These are phyloP conservation scores for Rosa lucieae DNA, from an alignment of 306 rosid species.

Conservation along the genomic window DNA sequence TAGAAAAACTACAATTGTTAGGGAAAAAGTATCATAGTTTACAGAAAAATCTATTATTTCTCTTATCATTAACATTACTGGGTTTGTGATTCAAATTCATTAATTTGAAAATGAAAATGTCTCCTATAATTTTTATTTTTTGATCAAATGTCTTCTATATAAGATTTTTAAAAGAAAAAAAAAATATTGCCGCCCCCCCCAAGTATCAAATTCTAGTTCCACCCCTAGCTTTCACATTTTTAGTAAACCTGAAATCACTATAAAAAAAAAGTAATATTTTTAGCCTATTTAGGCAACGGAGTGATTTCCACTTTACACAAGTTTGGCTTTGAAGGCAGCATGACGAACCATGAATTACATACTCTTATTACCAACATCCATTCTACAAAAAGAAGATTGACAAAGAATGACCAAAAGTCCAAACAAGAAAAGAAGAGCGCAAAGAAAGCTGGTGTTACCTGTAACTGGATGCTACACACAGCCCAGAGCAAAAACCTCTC, in stretches of 20 bases:
- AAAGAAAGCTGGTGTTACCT: slow-evolving; percentile 53
- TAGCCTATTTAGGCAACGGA: not conserved
- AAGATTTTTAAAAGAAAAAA: not conserved
- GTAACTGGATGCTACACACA: slow-evolving; percentile 96
- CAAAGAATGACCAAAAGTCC: not conserved
- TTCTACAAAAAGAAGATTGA: not conserved
- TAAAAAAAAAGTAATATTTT: not conserved
- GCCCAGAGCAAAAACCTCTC: slow-evolving; percentile 98
- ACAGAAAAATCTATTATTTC: no score
- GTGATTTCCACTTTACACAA: not conserved
- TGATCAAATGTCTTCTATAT: not conserved
- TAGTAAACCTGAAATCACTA: not conserved
- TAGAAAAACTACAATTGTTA: no score
- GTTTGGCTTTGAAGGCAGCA: not conserved
- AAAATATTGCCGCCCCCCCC: not conserved
- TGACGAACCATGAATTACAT: not conserved
- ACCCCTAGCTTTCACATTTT: not conserved
- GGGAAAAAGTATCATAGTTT: no score
- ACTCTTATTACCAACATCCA: not conserved
- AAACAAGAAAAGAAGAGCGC: not conserved
- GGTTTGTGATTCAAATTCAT: no score
- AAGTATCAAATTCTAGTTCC: not conserved
- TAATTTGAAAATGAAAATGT: no score
- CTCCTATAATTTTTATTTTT: no score
- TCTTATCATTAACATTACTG: no score